Evolutionary conservation across 169 alveolate genomes (phyloP).

Genomic region (Miamiensis avidus): DNA sequence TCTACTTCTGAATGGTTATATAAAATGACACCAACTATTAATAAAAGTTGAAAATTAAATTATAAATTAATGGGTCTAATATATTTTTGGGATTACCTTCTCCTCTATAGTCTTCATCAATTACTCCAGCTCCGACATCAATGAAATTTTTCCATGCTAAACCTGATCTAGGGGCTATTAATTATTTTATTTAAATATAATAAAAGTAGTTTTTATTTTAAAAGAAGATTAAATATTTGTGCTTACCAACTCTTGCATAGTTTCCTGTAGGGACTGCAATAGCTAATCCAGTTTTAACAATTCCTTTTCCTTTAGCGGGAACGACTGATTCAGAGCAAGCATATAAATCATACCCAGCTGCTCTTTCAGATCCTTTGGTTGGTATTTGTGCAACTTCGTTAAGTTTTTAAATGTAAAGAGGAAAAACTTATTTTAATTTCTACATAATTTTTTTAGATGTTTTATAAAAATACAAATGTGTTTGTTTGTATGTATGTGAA

Average conservation of each 20-base stretch:
- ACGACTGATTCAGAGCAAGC: constrained; percentile 49
- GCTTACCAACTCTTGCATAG: constrained; percentile 69
- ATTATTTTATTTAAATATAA: too few relatives aligned
- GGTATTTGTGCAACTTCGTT: constrained; percentile 63
- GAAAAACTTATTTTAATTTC: neutral
- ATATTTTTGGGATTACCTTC: constrained; percentile 42
- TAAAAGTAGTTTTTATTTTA: too few relatives aligned
- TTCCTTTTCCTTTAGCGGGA: constrained; percentile 57
- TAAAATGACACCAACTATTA: constrained; percentile 38
- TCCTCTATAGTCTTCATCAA: constrained; percentile 85
- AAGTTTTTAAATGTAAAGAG: constrained; percentile 50
- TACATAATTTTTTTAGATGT: too few relatives aligned
- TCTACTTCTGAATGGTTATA: constrained; percentile 52
- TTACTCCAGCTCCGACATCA: constrained; percentile 85
- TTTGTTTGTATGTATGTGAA: too few relatives aligned
- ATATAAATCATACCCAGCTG: constrained; percentile 83
- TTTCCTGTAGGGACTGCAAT: constrained; percentile 64
- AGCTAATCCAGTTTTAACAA: constrained; percentile 73
- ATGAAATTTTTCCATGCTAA: constrained; percentile 74
- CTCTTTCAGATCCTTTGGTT: constrained; percentile 56
- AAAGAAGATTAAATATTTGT: too few relatives aligned
- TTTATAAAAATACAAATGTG: too few relatives aligned
- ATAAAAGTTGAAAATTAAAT: neutral
- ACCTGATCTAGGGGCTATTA: constrained; percentile 80
- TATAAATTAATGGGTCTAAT: too few relatives aligned